Evolutionary conservation across 129 eudicot species (phyloP).

Genomic region (Artemisia annua): DNA sequence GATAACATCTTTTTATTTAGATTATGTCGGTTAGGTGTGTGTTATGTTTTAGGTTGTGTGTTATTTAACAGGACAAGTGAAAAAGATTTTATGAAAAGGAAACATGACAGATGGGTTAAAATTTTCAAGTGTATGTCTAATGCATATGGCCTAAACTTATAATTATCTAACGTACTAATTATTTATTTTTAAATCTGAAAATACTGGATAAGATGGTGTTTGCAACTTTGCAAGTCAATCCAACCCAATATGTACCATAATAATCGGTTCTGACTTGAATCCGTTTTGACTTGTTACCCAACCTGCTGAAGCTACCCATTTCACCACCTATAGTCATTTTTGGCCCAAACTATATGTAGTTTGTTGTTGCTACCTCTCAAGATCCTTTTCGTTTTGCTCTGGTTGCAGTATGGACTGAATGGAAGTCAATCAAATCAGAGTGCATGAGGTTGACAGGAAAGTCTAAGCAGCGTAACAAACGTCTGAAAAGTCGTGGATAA

Average conservation of each 20-base stretch:
- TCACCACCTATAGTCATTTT: background rate
- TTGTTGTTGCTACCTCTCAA: slow-evolving; percentile 4
- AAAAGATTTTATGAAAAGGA: too few relatives aligned
- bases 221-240: too few relatives aligned
- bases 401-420: slow-evolving; percentile 67
- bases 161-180: too few relatives aligned
- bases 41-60: too few relatives aligned
- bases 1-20: background rate
- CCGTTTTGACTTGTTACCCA: background rate
- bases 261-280: background rate
- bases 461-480: slow-evolving; percentile 22
- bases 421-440: slow-evolving; percentile 37
- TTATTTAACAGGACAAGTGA: too few relatives aligned
- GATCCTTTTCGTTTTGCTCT: slow-evolving; percentile 7
- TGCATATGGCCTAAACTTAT: too few relatives aligned
- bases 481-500: background rate
- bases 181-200: too few relatives aligned
- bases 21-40: background rate
- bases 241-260: too few relatives aligned
- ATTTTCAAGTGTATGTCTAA: too few relatives aligned
- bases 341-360: background rate
- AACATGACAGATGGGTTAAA: too few relatives aligned
- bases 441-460: slow-evolving; percentile 33
- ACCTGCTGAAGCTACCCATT: background rate
- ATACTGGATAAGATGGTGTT: too few relatives aligned